Evolutionary conservation across 2,329 filamentous ascomycete species (phyloP).

Genomic region (Colletotrichum sp.): DNA sequence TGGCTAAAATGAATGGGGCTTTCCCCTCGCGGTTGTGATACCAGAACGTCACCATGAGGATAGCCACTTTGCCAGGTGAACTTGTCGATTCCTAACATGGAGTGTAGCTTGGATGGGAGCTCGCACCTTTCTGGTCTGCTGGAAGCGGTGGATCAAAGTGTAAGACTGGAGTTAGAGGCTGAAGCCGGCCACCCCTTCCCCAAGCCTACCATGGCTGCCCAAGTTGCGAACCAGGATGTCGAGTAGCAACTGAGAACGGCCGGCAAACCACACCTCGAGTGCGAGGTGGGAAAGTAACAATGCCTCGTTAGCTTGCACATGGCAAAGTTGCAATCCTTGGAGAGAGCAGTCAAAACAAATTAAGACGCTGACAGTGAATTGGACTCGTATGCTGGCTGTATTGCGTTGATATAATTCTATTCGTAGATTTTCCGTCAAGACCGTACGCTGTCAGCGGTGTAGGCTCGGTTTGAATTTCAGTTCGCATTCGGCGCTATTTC

Average conservation of each 20-base stretch:
- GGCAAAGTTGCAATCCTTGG: not conserved
- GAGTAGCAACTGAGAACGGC: no score
- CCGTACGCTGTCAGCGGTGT: not conserved
- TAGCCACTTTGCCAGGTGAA: not conserved
- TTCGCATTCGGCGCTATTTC: conserved; percentile 3
- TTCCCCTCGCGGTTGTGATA: not conserved
- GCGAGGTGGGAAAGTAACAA: not conserved
- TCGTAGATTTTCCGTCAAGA: not conserved
- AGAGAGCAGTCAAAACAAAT: not conserved
- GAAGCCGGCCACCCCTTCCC: not conserved
- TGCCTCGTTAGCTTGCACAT: not conserved
- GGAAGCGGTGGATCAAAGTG: not conserved
- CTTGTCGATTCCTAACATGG: not conserved
- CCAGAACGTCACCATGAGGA: not conserved
- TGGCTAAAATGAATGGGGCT: not conserved
- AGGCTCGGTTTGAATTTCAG: not conserved
- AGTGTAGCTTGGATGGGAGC: not conserved
- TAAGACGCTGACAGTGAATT: not conserved
- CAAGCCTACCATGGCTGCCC: not conserved
- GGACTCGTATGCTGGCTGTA: not conserved
- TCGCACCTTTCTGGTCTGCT: not conserved
- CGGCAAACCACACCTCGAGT: not conserved
- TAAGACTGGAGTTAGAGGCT: not conserved
- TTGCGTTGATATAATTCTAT: not conserved
- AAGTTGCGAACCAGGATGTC: not conserved